Evolutionary conservation across 2,329 filamentous ascomycete species (phyloP).

Genomic region (Niveomyces coronatus): DNA sequence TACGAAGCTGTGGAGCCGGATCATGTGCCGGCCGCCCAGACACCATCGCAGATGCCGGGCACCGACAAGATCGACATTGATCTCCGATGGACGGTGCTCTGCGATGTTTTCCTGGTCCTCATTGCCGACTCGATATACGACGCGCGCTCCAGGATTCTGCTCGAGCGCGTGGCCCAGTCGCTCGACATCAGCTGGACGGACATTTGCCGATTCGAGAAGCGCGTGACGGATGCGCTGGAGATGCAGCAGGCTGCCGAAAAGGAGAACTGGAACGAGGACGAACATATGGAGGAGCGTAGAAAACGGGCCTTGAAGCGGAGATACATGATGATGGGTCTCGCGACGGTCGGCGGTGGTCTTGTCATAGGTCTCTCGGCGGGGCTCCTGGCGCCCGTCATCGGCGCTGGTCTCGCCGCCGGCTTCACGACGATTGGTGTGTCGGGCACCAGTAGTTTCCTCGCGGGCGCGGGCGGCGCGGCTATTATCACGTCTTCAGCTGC

Average conservation of each 20-base stretch:
- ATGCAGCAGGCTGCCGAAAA: constrained; percentile 94
- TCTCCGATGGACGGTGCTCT: constrained; percentile 91
- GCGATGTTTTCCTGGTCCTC: constrained; percentile 89
- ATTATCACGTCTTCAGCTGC: constrained; percentile 87
- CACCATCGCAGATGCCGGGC: constrained; percentile 69
- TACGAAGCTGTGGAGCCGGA: constrained; percentile 56
- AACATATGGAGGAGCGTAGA: constrained; percentile 78
- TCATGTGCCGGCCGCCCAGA: constrained; percentile 69
- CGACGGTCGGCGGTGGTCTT: constrained; percentile 86
- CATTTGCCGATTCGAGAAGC: constrained; percentile 93
- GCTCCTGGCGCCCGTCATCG: constrained; percentile 84
- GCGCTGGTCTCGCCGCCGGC: constrained; percentile 83
- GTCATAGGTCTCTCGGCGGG: constrained; percentile 94
- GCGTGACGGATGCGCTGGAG: constrained; percentile 89
- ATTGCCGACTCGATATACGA: constrained; percentile 95
- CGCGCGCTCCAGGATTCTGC: constrained; percentile 68
- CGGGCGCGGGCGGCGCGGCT: constrained; percentile 83
- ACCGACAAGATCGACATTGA: constrained; percentile 89
- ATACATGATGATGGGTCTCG: constrained; percentile 92
- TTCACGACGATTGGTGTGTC: constrained; percentile 91
- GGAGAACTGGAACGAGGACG: constrained; percentile 96
- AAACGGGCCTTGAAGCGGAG: constrained; percentile 74
- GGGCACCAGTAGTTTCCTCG: constrained; percentile 80
- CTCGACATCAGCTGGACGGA: constrained; percentile 83
- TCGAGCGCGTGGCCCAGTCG: constrained; percentile 73